phyloP scores from a whole-genome alignment of 306 rosid species.

The Casuarina cunninghamiana region DNA sequence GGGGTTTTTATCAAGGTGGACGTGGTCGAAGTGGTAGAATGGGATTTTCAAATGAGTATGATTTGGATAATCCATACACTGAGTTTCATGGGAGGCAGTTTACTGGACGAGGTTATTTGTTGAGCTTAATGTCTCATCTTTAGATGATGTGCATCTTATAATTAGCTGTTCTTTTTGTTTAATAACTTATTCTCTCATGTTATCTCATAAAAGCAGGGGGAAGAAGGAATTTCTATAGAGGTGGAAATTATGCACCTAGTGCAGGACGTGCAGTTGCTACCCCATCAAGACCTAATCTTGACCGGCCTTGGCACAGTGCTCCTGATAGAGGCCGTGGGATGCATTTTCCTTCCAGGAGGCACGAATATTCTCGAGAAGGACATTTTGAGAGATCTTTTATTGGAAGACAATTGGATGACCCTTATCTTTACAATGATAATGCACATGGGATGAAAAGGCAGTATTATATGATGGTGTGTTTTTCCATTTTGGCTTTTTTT shows the following conservation, averaged over 20 bases:
- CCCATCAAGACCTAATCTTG: slow-evolving; percentile 52
- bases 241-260: slow-evolving; percentile 43
- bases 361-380: slow-evolving; percentile 53
- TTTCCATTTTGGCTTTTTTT: slow-evolving; percentile 1
- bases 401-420: slow-evolving; percentile 57
- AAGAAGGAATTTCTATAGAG: slow-evolving; percentile 44
- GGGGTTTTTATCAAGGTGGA: slow-evolving; percentile 48
- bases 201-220: slow-evolving; percentile 46
- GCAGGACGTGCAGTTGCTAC: slow-evolving; percentile 43
- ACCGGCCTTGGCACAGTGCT: slow-evolving; percentile 52
- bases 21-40: slow-evolving; percentile 51
- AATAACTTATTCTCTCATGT: background rate
- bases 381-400: slow-evolving; percentile 44
- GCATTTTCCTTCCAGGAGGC: slow-evolving; percentile 54
- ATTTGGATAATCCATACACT: slow-evolving; percentile 34
- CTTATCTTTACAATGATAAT: slow-evolving; percentile 46
- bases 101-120: slow-evolving; percentile 46
- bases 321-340: slow-evolving; percentile 52
- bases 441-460: slow-evolving; percentile 67
- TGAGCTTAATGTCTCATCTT: slow-evolving; percentile 20
- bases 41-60: slow-evolving; percentile 40
- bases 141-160: background rate
- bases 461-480: slow-evolving; percentile 64
- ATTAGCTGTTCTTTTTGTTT: background rate
- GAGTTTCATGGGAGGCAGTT: slow-evolving; percentile 57